phyloP scores from a whole-genome alignment of 1,284 basidiomycete genomes.

The Rugosomyces carneus region DNA sequence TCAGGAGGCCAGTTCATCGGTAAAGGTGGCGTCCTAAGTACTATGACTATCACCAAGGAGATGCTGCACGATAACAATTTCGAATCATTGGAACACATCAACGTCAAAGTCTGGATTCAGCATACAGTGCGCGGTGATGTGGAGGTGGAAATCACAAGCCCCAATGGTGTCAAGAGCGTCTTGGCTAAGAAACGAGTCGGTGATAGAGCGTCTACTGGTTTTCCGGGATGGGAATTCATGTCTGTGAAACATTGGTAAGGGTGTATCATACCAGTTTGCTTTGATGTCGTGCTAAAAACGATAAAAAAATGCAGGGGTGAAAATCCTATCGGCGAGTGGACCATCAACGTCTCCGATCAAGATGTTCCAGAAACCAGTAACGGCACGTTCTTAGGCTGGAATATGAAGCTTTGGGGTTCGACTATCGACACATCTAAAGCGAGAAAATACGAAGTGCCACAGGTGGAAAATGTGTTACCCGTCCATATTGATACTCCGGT shows the following conservation, averaged over 20 bases:
- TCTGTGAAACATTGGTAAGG: conserved; percentile 94
- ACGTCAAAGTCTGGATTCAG: conserved; percentile 88
- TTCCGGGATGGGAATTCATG: conserved; percentile 96
- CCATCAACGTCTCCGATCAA: conserved; percentile 79
- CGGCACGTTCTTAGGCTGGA: conserved; percentile 89
- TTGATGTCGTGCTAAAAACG: conserved; percentile 14
- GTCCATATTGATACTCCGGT: conserved; percentile 34
- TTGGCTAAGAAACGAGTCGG: conserved; percentile 69
- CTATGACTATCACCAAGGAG: conserved; percentile 64
- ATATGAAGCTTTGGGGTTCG: conserved; percentile 92
- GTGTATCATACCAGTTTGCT: not conserved
- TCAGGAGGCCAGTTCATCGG: conserved; percentile 65
- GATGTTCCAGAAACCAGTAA: conserved; percentile 45
- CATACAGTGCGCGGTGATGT: conserved; percentile 89
- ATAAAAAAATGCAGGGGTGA: conserved; percentile 69
- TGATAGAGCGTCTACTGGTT: conserved; percentile 72
- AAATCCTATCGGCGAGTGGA: conserved; percentile 91
- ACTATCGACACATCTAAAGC: conserved; percentile 69
- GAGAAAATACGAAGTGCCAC: conserved; percentile 58
- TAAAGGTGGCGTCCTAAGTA: conserved; percentile 61
- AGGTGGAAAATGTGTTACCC: conserved; percentile 51
- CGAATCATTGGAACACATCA: conserved; percentile 89
- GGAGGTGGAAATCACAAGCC: conserved; percentile 85
- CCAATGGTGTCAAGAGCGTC: conserved; percentile 82
- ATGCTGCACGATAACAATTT: conserved; percentile 77